Percentiles rank a stretch among this genome's conserved stretches.
Conservation (phyloP, 106 monocot species). For the Dendrobium nobile region DNA sequence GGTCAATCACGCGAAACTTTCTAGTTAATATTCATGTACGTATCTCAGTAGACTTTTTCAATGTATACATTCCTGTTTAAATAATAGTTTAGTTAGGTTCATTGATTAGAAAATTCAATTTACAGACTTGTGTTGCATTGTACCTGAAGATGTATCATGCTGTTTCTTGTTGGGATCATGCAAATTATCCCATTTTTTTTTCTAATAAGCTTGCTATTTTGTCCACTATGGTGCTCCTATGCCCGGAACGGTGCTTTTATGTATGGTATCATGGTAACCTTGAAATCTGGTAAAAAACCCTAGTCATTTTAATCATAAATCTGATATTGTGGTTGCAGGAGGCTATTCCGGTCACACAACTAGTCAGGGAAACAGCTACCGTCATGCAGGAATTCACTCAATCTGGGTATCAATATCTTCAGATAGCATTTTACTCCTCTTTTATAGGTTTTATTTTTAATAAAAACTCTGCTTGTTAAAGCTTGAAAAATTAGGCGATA, state of each 20-base stretch:
- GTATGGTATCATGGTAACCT: background rate
- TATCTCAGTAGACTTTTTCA: background rate
- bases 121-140: too few relatives aligned
- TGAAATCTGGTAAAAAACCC: background rate
- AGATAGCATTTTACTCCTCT: background rate
- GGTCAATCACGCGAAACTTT: background rate
- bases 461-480: background rate
- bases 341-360: constrained; percentile 89
- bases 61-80: background rate
- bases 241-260: background rate
- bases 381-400: constrained; percentile 99
- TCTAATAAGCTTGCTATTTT: background rate
- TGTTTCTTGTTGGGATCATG: too few relatives aligned
- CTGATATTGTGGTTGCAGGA: constrained; percentile 47
- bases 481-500: background rate
- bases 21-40: background rate
- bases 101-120: background rate
- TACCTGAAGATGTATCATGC: too few relatives aligned
- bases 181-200: background rate
- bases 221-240: background rate
- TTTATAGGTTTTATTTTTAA: background rate
- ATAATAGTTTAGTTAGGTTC: background rate
- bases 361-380: constrained; percentile 94
- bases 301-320: background rate
- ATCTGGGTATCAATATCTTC: constrained; percentile 19